These are phyloP conservation scores for Yarrowia keelungensis DNA, from an alignment of 805 yeast species.

Conservation along the genomic window DNA sequence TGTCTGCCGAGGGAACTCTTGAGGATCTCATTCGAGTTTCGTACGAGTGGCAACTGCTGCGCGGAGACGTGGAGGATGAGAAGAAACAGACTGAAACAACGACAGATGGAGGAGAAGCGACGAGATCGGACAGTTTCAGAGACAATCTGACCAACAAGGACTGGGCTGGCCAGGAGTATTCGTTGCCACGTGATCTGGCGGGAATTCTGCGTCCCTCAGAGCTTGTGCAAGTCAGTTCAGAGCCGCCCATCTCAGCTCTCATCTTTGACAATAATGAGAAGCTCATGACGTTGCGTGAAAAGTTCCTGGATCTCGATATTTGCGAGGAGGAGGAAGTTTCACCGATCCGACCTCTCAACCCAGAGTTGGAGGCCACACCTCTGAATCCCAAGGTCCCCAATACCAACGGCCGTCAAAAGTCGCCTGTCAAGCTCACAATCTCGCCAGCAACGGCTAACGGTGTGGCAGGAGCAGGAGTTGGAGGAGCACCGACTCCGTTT, in stretches of 20 bases:
- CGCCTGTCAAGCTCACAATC: slow-evolving; percentile 22
- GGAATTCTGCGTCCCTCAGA: slow-evolving; percentile 43
- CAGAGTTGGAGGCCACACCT: not conserved
- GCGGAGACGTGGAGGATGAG: slow-evolving; percentile 16
- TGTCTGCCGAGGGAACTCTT: slow-evolving; percentile 43
- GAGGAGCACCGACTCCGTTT: slow-evolving; percentile 24
- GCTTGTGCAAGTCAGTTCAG: slow-evolving; percentile 41
- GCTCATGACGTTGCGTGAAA: slow-evolving; percentile 43
- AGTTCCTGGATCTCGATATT: slow-evolving; percentile 35
- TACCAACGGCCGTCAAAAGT: slow-evolving; percentile 5
- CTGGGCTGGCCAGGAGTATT: slow-evolving; percentile 30
- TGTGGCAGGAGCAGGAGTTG: slow-evolving; percentile 3
- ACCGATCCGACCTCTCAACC: slow-evolving; percentile 24
- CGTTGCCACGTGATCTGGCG: slow-evolving; percentile 33
- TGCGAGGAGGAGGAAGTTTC: slow-evolving; percentile 20
- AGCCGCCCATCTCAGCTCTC: slow-evolving; percentile 42
- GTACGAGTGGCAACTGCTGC: slow-evolving; percentile 42
- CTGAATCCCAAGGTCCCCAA: slow-evolving; percentile 3
- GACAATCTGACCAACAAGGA: slow-evolving; percentile 24
- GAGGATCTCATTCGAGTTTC: slow-evolving; percentile 45
- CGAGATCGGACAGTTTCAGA: slow-evolving; percentile 16
- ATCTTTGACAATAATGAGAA: slow-evolving; percentile 42
- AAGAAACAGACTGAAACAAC: not conserved
- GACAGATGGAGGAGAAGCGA: slow-evolving; percentile 19
- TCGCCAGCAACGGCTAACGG: slow-evolving; percentile 30